phyloP scores from a whole-genome alignment of 2,329 filamentous ascomycete genomes.

The Aaosphaeria pasadenensis region DNA sequence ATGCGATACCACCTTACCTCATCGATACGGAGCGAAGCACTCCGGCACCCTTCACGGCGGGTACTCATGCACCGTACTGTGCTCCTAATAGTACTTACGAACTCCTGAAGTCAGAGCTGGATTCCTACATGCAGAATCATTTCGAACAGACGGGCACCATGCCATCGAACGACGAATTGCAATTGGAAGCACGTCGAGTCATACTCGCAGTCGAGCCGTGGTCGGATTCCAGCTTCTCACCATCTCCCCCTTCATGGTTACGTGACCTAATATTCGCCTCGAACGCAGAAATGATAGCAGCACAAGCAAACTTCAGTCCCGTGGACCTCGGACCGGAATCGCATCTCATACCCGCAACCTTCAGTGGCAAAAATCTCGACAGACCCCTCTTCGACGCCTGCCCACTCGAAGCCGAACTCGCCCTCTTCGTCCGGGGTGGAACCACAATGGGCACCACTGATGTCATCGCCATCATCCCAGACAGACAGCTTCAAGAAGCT shows the following conservation, averaged over 20 bases:
- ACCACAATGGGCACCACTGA: background rate
- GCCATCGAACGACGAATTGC: background rate
- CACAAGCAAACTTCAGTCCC: background rate
- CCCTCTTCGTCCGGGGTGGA: background rate
- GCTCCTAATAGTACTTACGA: background rate
- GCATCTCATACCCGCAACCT: background rate
- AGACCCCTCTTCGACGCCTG: background rate
- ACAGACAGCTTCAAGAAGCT: background rate
- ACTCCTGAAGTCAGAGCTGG: background rate
- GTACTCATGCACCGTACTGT: background rate
- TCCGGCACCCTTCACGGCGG: background rate
- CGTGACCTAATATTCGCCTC: background rate
- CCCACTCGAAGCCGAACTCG: background rate
- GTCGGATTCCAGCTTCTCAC: background rate
- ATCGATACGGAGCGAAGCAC: background rate
- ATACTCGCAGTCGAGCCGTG: background rate
- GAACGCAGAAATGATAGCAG: background rate
- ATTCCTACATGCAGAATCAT: background rate
- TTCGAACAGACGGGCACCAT: background rate
- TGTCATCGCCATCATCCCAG: background rate
- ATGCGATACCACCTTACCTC: conserved; percentile 5
- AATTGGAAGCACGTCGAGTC: background rate
- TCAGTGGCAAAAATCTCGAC: background rate
- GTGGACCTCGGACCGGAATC: background rate
- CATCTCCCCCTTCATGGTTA: background rate